Evolutionary conservation across 1,284 basidiomycete species (phyloP).

Genomic region (Leccinum griseonigrum): DNA sequence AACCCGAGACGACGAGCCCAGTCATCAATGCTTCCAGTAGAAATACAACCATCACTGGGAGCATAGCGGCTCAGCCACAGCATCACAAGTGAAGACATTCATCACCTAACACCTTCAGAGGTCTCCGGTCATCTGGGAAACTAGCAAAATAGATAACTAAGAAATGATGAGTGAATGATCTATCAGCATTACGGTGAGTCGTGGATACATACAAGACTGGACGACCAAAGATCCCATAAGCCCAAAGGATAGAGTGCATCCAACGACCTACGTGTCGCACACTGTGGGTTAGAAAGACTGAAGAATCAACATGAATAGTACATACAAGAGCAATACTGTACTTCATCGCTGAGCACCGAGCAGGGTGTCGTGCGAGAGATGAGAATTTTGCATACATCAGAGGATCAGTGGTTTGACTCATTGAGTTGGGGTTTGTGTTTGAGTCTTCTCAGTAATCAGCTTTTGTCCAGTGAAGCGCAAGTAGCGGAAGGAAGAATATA

Average conservation of each 20-base stretch:
- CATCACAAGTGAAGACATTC: neutral
- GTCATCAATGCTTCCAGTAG: conserved; percentile 19
- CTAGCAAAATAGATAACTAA: conserved; percentile 6
- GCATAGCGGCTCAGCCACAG: neutral
- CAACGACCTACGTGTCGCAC: neutral
- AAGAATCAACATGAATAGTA: neutral
- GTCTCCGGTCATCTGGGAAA: conserved; percentile 4
- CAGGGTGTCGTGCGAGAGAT: too few species aligned
- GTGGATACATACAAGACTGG: neutral
- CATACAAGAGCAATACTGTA: neutral
- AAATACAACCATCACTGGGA: conserved; percentile 17
- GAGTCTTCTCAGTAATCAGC: neutral
- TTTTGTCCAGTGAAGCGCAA: neutral
- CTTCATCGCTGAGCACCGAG: too few species aligned
- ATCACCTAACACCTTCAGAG: conserved; percentile 7
- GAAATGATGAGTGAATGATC: neutral
- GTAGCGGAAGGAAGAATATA: neutral
- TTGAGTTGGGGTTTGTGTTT: neutral
- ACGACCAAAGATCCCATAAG: neutral
- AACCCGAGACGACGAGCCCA: conserved; percentile 4
- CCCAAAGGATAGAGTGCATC: neutral
- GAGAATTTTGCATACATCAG: too few species aligned
- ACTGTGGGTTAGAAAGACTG: neutral
- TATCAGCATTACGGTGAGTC: neutral
- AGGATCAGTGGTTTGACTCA: too few species aligned